Base-by-base conservation (phyloP, 2,329 filamentous ascomycete species). In the Colletotrichum cuscutae region DNA sequence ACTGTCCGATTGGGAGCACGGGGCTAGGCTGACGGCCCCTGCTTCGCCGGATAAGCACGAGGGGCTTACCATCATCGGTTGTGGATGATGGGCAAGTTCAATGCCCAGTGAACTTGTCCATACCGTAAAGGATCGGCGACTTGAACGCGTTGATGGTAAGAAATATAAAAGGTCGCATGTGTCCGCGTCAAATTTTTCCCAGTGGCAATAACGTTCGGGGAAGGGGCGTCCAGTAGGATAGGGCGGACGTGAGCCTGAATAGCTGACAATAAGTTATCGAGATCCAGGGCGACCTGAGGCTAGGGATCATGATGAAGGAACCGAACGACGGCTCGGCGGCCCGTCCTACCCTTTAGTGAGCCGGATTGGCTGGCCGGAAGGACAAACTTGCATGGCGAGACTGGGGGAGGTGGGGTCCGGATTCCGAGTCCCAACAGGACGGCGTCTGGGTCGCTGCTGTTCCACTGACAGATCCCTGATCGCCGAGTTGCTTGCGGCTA, bases 331-430 rank as follows among this genome's bases (percentile, higher is more conserved):
- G 71, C 53, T 46, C 52, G 62, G 22, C 71, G 71, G 71, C 49
- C 71, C 71, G 71, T 46, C 57, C 46, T 26, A 30, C 58, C 71
- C 37, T 24, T 49, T 9, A 24, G 49, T 15, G 24, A 35, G 57
- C n/a, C 62, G 61, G 68, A 68, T 73, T 72, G 71, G 71, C 59
- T 73, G 37, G 61, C 56, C 54, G 49, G 46, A 22, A 58, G 57
- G 66, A 49, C 42, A 60, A 54, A 28, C 56, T 65, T 60, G 26
- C 61, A 65, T 60, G 66, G 28, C 35, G 35, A 37, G 26, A 24
- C 24, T 24, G 9, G 35, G 49, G 56, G 56, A 49, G 57, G 52
- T 65, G 67, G 71, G 56, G 66, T 22, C 35, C 60, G 71, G 58
- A 35, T 65, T 65, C 66, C 71, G 67, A 49, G 67, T 73, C 49